Evolutionary conservation across 306 rosid genomes (phyloP).

Genomic region (Acmispon strigosus): DNA sequence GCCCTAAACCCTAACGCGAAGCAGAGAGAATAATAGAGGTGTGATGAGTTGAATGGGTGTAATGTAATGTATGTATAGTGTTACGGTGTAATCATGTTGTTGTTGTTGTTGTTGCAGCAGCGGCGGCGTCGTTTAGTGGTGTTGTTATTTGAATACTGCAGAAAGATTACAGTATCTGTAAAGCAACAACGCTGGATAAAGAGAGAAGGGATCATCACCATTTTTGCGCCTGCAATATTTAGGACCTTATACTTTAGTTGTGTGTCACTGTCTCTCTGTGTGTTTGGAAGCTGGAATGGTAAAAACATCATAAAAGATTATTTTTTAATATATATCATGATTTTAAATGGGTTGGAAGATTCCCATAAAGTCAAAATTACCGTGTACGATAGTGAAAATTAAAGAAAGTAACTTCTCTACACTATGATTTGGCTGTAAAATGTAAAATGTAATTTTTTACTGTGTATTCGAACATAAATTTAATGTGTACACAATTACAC

Average conservation of each 20-base stretch:
- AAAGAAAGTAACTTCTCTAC: too few relatives aligned
- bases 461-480: too few relatives aligned
- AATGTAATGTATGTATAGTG: too few relatives aligned
- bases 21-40: background rate
- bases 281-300: background rate
- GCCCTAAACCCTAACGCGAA: constrained; percentile 4
- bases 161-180: background rate
- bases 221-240: background rate
- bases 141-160: too few relatives aligned
- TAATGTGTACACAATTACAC: too few relatives aligned
- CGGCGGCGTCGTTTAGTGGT: constrained; percentile 6
- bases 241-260: background rate
- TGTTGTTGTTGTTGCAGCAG: background rate
- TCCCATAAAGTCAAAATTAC: too few relatives aligned
- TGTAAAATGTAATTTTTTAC: too few relatives aligned
- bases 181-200: background rate
- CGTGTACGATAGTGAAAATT: too few relatives aligned
- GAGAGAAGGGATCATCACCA: background rate
- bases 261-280: background rate
- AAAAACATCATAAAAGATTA: background rate
- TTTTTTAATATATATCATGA: too few relatives aligned
- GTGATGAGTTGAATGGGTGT: too few relatives aligned
- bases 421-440: too few relatives aligned
- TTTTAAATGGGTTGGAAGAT: too few relatives aligned
- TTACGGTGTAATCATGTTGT: background rate